Evolutionary conservation across 2,329 filamentous ascomycete species (phyloP).

Genomic region (Arachnomyces sp.): DNA sequence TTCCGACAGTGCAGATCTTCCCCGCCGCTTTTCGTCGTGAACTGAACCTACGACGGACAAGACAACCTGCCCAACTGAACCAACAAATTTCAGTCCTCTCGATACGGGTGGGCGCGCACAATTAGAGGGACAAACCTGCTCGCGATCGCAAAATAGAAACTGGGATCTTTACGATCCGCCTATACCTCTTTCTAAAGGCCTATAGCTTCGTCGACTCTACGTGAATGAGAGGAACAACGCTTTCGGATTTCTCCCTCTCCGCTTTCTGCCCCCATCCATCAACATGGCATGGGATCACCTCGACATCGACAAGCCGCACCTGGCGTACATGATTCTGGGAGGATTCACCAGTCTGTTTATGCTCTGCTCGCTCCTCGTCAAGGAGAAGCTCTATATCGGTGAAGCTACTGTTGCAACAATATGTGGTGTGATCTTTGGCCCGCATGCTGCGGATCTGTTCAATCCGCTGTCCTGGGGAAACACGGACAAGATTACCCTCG

Average conservation of each 20-base stretch:
- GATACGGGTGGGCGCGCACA: too few species aligned
- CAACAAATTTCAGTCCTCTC: too few species aligned
- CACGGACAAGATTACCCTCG: slow-evolving; percentile 58
- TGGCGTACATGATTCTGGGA: slow-evolving; percentile 97
- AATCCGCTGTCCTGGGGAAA: slow-evolving; percentile 56
- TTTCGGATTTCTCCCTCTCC: too few species aligned
- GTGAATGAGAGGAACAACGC: too few species aligned
- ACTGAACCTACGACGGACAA: not conserved
- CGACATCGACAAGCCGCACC: slow-evolving; percentile 78
- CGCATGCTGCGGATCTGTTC: slow-evolving; percentile 57
- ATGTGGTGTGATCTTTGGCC: slow-evolving; percentile 63
- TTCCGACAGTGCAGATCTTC: not conserved
- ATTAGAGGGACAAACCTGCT: too few species aligned
- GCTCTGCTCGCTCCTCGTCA: slow-evolving; percentile 95
- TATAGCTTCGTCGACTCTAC: too few species aligned
- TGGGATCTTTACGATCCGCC: too few species aligned
- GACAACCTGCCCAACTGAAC: too few species aligned
- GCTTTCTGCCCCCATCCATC: slow-evolving; percentile 1
- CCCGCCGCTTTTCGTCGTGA: slow-evolving; percentile 1
- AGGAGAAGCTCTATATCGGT: slow-evolving; percentile 96
- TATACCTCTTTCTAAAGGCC: too few species aligned
- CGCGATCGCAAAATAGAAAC: too few species aligned
- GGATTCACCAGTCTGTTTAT: slow-evolving; percentile 98
- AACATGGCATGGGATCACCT: slow-evolving; percentile 45
- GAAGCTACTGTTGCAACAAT: slow-evolving; percentile 85